Base-by-base conservation (phyloP, 2,329 filamentous ascomycete genomes). In the Periglandula ipomoeae region DNA sequence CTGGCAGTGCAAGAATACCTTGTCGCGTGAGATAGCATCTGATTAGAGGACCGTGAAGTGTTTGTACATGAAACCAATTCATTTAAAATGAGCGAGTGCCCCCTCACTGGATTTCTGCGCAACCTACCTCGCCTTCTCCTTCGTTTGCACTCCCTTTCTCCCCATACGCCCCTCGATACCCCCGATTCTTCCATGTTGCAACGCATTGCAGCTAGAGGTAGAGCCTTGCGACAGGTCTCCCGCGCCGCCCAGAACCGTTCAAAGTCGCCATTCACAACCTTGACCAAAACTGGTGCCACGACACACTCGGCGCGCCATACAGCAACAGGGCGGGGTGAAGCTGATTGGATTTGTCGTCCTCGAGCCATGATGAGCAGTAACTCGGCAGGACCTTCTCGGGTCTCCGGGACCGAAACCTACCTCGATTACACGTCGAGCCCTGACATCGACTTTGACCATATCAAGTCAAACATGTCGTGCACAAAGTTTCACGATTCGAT, bases 301-400 rank as follows among this genome's bases (percentile, higher is more conserved):
- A 24, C 19, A n/a, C 30, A n/a, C 30, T 24, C 15, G 30, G 20
- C 42, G 30, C 42, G 30, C 19, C 10, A 15, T 24, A 3, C n/a
- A 20, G n/a, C 41, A 27, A 27, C 34, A 19, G 15, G 11, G 13
- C 34, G 34, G 17, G 34, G 15, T 37, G 34, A 37, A 19, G 34
- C 34, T n/a, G 15, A 37, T n/a, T 37, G 34, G 34, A 19, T 8
- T 37, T 37, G 39, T 42, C 22, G 22, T 35, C 42, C 42, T 22
- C 42, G 42, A 35, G 30, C 42, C 27, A 44, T 34, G 42, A 44
- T 44, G 42, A 32, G 42, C 27, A 44, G 42, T 20, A 23, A 34
- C 27, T 32, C 42, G 42, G 42, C 27, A 34, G 30, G 10, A 37
- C 7, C 34, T 37, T 37, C 30, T 37, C 20, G 20, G 20, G 43